Base-by-base conservation (phyloP, 805 yeast genomes). In the Saccharomyces eubayanus region DNA sequence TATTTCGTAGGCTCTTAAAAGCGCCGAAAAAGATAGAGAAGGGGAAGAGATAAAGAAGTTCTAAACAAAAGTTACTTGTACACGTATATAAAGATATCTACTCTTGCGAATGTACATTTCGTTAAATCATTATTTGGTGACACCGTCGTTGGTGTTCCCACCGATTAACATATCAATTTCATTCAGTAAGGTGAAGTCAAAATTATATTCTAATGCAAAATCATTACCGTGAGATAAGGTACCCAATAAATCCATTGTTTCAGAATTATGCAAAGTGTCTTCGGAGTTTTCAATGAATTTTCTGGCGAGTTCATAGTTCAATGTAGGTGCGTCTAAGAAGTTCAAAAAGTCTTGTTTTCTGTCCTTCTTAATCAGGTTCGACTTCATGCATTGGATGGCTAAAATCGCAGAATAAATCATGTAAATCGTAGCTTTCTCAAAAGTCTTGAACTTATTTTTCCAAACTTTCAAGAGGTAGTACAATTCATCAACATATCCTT, bases 121-220 rank as follows among this genome's bases (percentile, higher is more conserved):
- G 10, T 10, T 14, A 10, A 28, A 9, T 20, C 11, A 21, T 11
- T 46, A 46, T 11, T 36, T 36, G 5, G 43, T 1, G 21, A 16
- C 16, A 8, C 4, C 24, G 8, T 16, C 28, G 10, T 46, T 28
- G 30, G 41, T 30, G 21, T 49, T 49, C 16, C 55, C 52, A 24
- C 60, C 66, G 28, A 64, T 63, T 20, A 63, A 51, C 12, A 60
- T 64, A 54, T 66, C 69, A 40, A 66, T 66, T 52, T 64, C 68
- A 50, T 66, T 66, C 28, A 66, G 43, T 28, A 66, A 55, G 1
- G 67, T 66, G 43, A 66, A 63, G 51, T 66, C 69, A 47, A 66
- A 62, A 53, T 66, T 64, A 29, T 64, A 64, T 52, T 64, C 68
- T n/a, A 66, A 52, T 4, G 66, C 64, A 52, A 66, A 64, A 53